Conservation (phyloP, 225 moss, liverwort and hornwort genomes). For the Marchantia polymorpha region DNA sequence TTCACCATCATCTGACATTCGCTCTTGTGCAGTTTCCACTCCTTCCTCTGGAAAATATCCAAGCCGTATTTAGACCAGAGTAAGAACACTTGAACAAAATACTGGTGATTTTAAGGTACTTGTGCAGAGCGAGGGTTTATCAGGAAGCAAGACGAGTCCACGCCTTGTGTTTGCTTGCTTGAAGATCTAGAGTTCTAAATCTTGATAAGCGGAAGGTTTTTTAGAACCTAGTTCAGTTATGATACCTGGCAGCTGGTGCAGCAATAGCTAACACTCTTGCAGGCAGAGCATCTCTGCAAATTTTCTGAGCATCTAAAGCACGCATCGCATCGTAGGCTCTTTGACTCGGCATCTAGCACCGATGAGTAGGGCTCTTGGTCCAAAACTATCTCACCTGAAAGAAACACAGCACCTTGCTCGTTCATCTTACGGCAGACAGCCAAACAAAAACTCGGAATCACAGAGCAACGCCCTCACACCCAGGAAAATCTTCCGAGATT, state of each 20-base stretch:
- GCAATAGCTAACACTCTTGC: conserved; percentile 83
- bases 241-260: conserved; percentile 72
- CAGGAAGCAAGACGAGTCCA: no score
- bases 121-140: background rate
- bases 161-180: background rate
- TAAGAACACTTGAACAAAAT: background rate
- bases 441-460: background rate
- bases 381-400: conserved; percentile 61
- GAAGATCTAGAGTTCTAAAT: background rate
- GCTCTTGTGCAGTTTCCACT: conserved; percentile 65
- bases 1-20: conserved; percentile 69
- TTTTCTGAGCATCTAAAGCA: conserved; percentile 46
- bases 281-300: conserved; percentile 81
- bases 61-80: background rate
- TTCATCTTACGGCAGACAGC: background rate
- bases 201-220: background rate
- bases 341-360: conserved; percentile 56
- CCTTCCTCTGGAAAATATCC: conserved; percentile 49
- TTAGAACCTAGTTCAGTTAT: background rate
- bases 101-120: background rate
- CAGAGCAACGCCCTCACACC: background rate
- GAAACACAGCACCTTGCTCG: background rate
- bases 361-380: conserved; percentile 71
- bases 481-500: background rate
- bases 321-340: conserved; percentile 62